These are phyloP conservation scores for Coemansia sp. DNA, from an alignment of 192 early-diverging fungal species.

Conservation along the genomic window DNA sequence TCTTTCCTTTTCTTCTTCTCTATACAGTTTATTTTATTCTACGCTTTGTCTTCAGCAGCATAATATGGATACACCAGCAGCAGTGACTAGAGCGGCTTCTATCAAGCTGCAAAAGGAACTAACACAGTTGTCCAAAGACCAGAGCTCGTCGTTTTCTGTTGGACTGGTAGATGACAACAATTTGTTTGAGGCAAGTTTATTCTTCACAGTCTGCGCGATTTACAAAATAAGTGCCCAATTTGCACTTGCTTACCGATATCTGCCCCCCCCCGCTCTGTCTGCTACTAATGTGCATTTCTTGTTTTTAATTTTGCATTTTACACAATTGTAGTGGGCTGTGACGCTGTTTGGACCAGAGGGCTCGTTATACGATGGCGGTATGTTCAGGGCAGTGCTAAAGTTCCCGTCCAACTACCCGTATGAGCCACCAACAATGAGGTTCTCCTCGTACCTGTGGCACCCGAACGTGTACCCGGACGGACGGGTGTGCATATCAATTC, in stretches of 20 bases:
- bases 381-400: slow-evolving; percentile 80
- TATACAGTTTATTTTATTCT: not conserved
- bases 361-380: slow-evolving; percentile 90
- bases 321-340: slow-evolving; percentile 71
- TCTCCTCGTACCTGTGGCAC: slow-evolving; percentile 88
- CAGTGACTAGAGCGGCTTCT: slow-evolving; percentile 13
- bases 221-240: no score
- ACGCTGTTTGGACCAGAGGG: slow-evolving; percentile 88
- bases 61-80: slow-evolving; percentile 1
- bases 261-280: no score
- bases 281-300: no score
- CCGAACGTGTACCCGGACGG: slow-evolving; percentile 93
- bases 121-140: slow-evolving; percentile 69
- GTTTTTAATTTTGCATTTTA: not conserved
- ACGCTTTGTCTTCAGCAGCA: not conserved
- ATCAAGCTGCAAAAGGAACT: slow-evolving; percentile 36
- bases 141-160: slow-evolving; percentile 86
- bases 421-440: slow-evolving; percentile 86
- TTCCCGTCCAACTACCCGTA: slow-evolving; percentile 81
- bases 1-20: not conserved
- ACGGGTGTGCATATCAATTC: slow-evolving; percentile 94
- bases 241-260: no score
- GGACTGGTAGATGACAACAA: slow-evolving; percentile 82
- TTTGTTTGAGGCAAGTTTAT: slow-evolving; percentile 74
- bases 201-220: not conserved